Conservation (phyloP, 73 alveolate genomes). For the Paramecium tetraurelia region DNA sequence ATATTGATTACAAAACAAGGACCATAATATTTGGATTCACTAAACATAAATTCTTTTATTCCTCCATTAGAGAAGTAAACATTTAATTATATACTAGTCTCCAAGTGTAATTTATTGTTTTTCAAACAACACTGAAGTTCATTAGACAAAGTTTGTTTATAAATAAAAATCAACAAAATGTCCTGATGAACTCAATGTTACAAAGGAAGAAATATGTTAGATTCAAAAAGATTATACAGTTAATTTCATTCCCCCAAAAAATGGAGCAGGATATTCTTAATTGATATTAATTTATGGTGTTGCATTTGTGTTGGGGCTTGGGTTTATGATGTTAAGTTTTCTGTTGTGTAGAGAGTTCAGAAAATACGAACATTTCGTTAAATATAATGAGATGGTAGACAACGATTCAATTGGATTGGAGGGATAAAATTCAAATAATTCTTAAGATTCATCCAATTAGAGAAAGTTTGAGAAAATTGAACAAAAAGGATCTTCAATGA, state of each 20-base stretch:
- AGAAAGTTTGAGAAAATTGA: neutral
- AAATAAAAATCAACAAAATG: neutral
- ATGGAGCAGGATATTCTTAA: neutral
- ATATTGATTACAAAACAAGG: neutral
- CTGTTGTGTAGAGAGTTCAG: neutral
- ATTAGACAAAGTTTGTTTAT: neutral
- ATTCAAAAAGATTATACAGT: neutral
- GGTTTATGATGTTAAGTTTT: neutral
- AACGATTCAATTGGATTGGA: neutral
- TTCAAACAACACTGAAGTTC: neutral
- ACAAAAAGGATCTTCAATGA: neutral
- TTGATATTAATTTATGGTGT: neutral
- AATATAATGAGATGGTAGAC: neutral
- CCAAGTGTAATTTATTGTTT: neutral
- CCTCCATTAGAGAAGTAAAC: neutral
- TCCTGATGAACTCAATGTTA: neutral
- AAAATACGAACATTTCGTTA: neutral
- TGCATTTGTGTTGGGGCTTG: neutral
- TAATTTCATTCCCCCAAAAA: neutral
- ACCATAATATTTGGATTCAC: neutral
- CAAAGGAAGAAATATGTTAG: neutral
- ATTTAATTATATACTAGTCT: neutral
- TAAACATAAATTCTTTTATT: neutral
- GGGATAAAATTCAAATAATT: neutral
- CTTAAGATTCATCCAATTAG: neutral